Evolutionary conservation across 306 rosid species (phyloP), one percentile per base, ranked within the genome.

Genomic region (Prunus mira): DNA sequence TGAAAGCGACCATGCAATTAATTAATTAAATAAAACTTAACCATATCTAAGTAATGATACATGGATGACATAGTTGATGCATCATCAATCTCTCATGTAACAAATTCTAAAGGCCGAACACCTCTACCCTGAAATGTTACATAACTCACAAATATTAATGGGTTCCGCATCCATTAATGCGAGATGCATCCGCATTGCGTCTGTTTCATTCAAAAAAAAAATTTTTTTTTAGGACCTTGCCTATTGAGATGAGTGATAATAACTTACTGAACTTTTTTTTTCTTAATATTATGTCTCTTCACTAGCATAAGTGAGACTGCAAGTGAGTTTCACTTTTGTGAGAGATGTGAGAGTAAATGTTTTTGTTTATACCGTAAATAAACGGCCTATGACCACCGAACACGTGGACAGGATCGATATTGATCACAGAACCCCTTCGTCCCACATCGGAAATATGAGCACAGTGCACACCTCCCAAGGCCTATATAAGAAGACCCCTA

Each of bases 201-300:
- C 12, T n/a, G 13, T 9, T 56, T 19, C 3, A 12, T 12, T 47
- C 4, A 24, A 24, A 24, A 24, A 24, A 24, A 24, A 47, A 2
- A 0, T 5, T 32, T 5, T 49, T 50, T 50, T 2, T 4, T 4
- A 15, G 0, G 56, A 15, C 2, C 0, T 38, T 38, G 7, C 0
- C 2, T 38, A 38, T 38, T 6, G 0, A 38, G 9, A 38, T 0
- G 0, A 34, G 41, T 0, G 2, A 6, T 34, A 34, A 34, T 34
- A 34, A 34, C 6, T 0, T 34, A 34, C 8, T 5, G 0, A 32
- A 32, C 1, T 34, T 1, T 1, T 38, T 38, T 1, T 34, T 34
- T 1, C 43, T 38, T 38, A 38, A 13, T 24, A 24, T 13, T 47
- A 13, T 12, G 9, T 12, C 52, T 38, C 52, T 10, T 47, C 52